Evolutionary conservation across 768 basidiomycete genomes (phyloP), one percentile per base, ranked within the genome.

Genomic region (Peribolospora kevripleyi): DNA sequence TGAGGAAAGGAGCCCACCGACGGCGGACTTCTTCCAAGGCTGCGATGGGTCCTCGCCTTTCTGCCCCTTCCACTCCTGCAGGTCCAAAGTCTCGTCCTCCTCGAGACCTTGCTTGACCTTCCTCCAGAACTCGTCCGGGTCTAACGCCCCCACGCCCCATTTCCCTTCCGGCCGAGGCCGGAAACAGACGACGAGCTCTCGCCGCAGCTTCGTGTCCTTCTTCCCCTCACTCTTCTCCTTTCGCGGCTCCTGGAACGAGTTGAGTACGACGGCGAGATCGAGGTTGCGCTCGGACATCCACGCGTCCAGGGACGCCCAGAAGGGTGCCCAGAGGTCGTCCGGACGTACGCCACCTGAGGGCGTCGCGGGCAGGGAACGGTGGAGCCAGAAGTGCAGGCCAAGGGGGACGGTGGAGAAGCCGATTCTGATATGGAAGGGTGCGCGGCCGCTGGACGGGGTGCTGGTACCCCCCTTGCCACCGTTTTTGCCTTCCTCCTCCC

Each of bases 391-490:
- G 51, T 75, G 70, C 4, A 90, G 72, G 6, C 74, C 71, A 4
- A 82, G 63, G 3, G 87, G 88, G 13, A 95, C 81, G 3, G 85
- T 82, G 1, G 84, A 76, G 9, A 98, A 69, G 5, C 91, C 88
- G 1, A 78, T 78, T 55, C 73, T 75, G 46, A 84, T 69, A 6
- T 68, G 63, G 25, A 25, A 25, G 25, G 25, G 25, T 25, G 25
- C 25, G 25, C 25, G 25, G 25, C 25, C 25, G 25, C 25, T 25
- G 25, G 25, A 25, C 25, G 25, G 25, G 25, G 25, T 25, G 25
- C 25, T 25, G 25, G 25, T 25, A 1, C 25, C 25, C 25, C 25
- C 25, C 25, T 25, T 25, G 25, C 25, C 25, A 25, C 25, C 25
- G 25, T 25, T 25, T 39, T 67, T 61, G 6, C 62, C 56, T 13